Evolutionary conservation across 257 asterid species (phyloP).

Genomic region (Plantago major): DNA sequence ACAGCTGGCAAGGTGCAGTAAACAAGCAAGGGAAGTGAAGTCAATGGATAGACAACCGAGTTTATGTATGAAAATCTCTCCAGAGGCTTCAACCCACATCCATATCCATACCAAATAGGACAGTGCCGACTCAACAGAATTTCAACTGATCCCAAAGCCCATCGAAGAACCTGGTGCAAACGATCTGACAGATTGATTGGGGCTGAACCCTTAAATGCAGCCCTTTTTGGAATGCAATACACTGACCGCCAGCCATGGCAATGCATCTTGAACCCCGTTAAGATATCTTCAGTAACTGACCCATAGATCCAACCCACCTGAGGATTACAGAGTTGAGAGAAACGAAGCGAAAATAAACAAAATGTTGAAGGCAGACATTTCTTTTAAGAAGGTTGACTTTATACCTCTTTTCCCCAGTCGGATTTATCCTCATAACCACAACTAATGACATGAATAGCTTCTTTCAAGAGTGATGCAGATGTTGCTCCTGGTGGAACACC

Average conservation of each 20-base stretch:
- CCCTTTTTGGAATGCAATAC: conserved; percentile 75
- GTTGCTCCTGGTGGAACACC: conserved; percentile 84
- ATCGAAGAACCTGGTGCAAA: conserved; percentile 93
- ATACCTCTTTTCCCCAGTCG: conserved; percentile 98
- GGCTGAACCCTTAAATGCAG: conserved; percentile 95
- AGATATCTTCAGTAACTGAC: conserved; percentile 94
- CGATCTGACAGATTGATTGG: conserved; percentile 97
- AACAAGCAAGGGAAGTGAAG: conserved; percentile 81
- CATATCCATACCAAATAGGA: conserved; percentile 96
- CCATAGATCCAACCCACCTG: conserved; percentile 99
- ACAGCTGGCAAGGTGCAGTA: conserved; percentile 93
- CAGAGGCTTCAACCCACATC: conserved; percentile 90
- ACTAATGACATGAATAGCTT: conserved; percentile 95
- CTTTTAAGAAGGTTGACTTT: background rate
- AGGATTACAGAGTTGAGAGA: conserved; percentile 13
- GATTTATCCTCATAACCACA: conserved; percentile 97
- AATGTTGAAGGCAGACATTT: background rate
- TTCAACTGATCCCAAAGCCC: conserved; percentile 98
- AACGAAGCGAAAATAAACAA: background rate
- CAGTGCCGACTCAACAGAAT: conserved; percentile 87
- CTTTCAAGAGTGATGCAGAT: conserved; percentile 94
- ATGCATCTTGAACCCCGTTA: conserved; percentile 97
- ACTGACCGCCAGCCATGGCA: conserved; percentile 99
- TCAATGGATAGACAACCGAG: conserved; percentile 88
- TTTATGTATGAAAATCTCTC: conserved; percentile 90